Percentiles rank a stretch among this genome's conserved stretches.
Conservation (phyloP, 768 basidiomycete genomes). For the Trametes cinnabarina region DNA sequence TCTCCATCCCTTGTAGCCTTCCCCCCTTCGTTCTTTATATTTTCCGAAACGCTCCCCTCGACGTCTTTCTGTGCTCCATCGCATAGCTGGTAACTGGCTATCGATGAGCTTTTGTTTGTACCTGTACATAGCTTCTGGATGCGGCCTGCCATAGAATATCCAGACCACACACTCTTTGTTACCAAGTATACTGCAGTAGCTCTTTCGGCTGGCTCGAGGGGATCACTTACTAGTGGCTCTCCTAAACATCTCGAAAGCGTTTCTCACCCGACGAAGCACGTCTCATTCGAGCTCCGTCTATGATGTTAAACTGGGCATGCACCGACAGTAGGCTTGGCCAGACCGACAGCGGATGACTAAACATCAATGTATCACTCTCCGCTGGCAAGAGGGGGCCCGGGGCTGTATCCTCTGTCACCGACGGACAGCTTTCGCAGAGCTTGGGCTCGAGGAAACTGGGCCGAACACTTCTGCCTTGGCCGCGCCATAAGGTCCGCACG, state of each 20-base stretch:
- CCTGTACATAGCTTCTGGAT: slow-evolving; percentile 12
- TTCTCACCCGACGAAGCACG: too few relatives aligned
- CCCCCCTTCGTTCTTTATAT: slow-evolving; percentile 11
- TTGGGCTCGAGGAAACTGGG: too few relatives aligned
- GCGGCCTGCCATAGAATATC: slow-evolving; percentile 7
- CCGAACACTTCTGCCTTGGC: too few relatives aligned
- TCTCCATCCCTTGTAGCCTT: slow-evolving; percentile 9
- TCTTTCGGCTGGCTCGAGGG: slow-evolving; percentile 14
- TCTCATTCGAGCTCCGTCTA: too few relatives aligned
- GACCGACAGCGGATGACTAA: too few relatives aligned
- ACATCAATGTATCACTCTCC: too few relatives aligned
- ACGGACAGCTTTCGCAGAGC: too few relatives aligned
- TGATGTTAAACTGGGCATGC: too few relatives aligned
- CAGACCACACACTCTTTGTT: slow-evolving; percentile 12
- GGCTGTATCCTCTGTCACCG: too few relatives aligned
- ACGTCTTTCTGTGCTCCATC: neutral
- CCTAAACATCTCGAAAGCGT: neutral
- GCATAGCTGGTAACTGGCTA: slow-evolving; percentile 3
- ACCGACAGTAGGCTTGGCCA: too few relatives aligned
- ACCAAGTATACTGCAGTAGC: neutral
- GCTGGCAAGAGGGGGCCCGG: too few relatives aligned
- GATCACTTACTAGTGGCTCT: neutral
- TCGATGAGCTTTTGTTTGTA: slow-evolving; percentile 7
- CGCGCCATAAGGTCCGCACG: too few relatives aligned
- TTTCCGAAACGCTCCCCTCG: neutral